Conservation (phyloP, 805 yeast species). For the Pichia paraexigua region DNA sequence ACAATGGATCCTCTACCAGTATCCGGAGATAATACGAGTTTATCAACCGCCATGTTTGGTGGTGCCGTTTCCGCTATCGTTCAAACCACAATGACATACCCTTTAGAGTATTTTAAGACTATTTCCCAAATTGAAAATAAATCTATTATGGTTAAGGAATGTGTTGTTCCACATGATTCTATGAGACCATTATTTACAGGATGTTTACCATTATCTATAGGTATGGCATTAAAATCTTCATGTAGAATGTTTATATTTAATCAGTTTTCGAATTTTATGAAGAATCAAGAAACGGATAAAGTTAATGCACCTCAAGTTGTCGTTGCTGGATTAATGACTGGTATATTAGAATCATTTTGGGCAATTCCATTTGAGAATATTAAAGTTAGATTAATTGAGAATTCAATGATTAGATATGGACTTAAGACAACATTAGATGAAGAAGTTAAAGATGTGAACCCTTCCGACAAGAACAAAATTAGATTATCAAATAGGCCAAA, state of each 20-base stretch:
- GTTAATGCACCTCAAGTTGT: conserved; percentile 74
- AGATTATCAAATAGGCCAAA: conserved; percentile 8
- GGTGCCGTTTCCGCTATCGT: conserved; percentile 58
- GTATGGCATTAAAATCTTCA: conserved; percentile 64
- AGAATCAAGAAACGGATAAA: conserved; percentile 44
- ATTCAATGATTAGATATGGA: conserved; percentile 35
- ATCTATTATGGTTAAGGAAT: conserved; percentile 23
- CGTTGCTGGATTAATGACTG: conserved; percentile 79
- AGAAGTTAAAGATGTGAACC: conserved; percentile 2
- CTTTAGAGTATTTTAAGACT: conserved; percentile 64
- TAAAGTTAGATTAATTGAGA: conserved; percentile 74
- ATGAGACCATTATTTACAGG: conserved; percentile 42
- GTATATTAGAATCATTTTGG: conserved; percentile 70
- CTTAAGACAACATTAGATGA: conserved; percentile 15
- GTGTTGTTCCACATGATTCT: conserved; percentile 27
- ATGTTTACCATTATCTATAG: conserved; percentile 66
- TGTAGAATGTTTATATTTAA: conserved; percentile 71
- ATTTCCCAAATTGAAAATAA: conserved; percentile 49
- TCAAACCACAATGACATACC: conserved; percentile 58
- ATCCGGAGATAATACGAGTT: conserved; percentile 28
- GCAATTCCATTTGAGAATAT: conserved; percentile 88
- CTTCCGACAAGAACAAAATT: neutral
- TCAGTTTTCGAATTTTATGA: conserved; percentile 61
- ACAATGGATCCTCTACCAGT: conserved; percentile 22
- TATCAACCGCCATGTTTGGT: conserved; percentile 50